Evolutionary conservation across 306 rosid genomes (phyloP).

Genomic region (Quercus cerris): DNA sequence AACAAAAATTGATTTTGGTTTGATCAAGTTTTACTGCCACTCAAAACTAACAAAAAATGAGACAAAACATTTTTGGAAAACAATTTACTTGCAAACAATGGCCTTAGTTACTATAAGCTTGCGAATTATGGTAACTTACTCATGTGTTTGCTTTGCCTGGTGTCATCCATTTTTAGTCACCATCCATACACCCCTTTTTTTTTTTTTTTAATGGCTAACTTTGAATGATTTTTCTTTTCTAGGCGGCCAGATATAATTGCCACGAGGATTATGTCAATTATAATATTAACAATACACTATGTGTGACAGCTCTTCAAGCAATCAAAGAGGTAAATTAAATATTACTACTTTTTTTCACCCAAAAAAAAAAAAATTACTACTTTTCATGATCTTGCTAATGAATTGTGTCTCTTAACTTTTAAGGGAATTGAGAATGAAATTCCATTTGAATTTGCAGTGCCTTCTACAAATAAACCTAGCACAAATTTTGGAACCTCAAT

Average conservation of each 20-base stretch:
- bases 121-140: not conserved
- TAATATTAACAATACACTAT: not conserved
- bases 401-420: not conserved
- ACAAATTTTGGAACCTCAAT: constrained; percentile 27
- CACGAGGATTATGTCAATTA: not conserved
- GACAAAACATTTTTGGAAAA: too few species aligned
- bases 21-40: too few species aligned
- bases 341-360: not conserved
- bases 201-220: not conserved
- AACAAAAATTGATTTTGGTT: too few species aligned
- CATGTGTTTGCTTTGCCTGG: not conserved
- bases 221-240: not conserved
- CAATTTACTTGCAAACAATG: too few species aligned
- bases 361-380: not conserved
- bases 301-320: not conserved
- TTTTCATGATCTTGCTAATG: not conserved
- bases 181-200: too few species aligned
- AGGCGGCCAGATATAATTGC: constrained; percentile 2
- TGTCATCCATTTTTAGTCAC: too few species aligned
- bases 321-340: not conserved
- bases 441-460: constrained; percentile 6
- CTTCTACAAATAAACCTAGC: constrained; percentile 24
- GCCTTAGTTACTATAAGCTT: not conserved
- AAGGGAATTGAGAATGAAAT: not conserved
- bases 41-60: too few species aligned